Evolutionary conservation across 805 yeast genomes (phyloP).

Genomic region (Cephaloascus albidus): DNA sequence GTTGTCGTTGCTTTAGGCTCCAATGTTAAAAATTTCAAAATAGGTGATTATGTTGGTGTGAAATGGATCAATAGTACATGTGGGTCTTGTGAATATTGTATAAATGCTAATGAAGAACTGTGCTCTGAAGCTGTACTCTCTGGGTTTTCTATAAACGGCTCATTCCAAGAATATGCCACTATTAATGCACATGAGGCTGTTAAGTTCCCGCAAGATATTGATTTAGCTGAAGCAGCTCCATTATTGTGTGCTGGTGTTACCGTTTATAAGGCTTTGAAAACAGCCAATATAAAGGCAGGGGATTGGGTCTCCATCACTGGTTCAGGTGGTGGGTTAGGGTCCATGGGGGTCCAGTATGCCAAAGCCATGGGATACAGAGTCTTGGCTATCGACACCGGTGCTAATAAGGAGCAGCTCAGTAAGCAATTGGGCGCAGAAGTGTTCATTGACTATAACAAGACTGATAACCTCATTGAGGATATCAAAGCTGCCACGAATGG

Average conservation of each 20-base stretch:
- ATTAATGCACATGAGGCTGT: slow-evolving; percentile 39
- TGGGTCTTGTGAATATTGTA: slow-evolving; percentile 31
- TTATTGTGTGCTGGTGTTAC: slow-evolving; percentile 24
- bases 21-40: slow-evolving; percentile 30
- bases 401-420: slow-evolving; percentile 13
- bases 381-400: slow-evolving; percentile 25
- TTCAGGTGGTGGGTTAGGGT: slow-evolving; percentile 30
- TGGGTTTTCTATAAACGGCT: slow-evolving; percentile 32
- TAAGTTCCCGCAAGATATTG: slow-evolving; percentile 29
- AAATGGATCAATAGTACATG: slow-evolving; percentile 40
- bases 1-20: slow-evolving; percentile 32
- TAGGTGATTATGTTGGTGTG: slow-evolving; percentile 34
- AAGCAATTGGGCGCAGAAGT: slow-evolving; percentile 9
- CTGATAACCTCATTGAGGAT: not conserved
- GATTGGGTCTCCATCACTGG: slow-evolving; percentile 29
- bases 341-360: slow-evolving; percentile 27
- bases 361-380: slow-evolving; percentile 27
- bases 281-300: slow-evolving; percentile 20
- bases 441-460: slow-evolving; percentile 5
- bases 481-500: not conserved
- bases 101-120: slow-evolving; percentile 26
- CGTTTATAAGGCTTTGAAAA: slow-evolving; percentile 28
- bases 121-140: slow-evolving; percentile 34
- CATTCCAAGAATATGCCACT: slow-evolving; percentile 30
- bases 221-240: slow-evolving; percentile 24